Evolutionary conservation across 306 rosid genomes (phyloP).

Genomic region (Gynostemma pentaphyllum): DNA sequence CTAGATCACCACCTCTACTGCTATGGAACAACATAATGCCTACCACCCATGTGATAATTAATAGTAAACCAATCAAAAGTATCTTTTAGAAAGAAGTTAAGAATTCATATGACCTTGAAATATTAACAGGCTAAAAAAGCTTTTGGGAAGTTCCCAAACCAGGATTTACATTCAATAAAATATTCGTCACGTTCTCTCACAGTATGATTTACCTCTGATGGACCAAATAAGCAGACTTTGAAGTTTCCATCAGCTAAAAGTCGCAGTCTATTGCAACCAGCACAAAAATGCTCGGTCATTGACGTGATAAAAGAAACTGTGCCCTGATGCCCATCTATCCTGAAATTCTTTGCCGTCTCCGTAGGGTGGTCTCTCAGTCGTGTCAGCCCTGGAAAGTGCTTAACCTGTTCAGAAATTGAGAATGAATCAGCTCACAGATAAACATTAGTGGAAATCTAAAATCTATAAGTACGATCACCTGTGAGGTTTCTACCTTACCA

Average conservation of each 20-base stretch:
- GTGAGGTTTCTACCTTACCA: constrained; percentile 79
- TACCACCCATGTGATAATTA: background rate
- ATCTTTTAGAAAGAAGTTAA: background rate
- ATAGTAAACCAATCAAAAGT: constrained; percentile 1
- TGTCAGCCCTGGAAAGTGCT: constrained; percentile 33
- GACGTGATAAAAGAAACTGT: constrained; percentile 82
- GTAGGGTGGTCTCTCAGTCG: constrained; percentile 73
- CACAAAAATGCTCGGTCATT: constrained; percentile 96
- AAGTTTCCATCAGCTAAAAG: constrained; percentile 90
- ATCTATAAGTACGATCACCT: constrained; percentile 15
- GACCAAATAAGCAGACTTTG: constrained; percentile 92
- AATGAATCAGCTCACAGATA: constrained; percentile 11
- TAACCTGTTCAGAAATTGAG: constrained; percentile 34
- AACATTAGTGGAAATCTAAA: constrained; percentile 4
- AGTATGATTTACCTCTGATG: constrained; percentile 64
- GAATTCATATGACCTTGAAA: background rate
- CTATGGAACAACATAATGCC: background rate
- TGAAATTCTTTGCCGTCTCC: constrained; percentile 87
- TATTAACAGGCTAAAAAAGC: background rate
- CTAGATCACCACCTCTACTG: background rate
- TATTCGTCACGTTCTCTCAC: background rate
- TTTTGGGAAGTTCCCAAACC: background rate
- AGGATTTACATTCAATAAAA: background rate
- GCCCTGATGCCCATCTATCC: constrained; percentile 65
- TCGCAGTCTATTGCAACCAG: constrained; percentile 94